phyloP scores from a whole-genome alignment of 805 yeast species.

The Candida broadrunensis region DNA sequence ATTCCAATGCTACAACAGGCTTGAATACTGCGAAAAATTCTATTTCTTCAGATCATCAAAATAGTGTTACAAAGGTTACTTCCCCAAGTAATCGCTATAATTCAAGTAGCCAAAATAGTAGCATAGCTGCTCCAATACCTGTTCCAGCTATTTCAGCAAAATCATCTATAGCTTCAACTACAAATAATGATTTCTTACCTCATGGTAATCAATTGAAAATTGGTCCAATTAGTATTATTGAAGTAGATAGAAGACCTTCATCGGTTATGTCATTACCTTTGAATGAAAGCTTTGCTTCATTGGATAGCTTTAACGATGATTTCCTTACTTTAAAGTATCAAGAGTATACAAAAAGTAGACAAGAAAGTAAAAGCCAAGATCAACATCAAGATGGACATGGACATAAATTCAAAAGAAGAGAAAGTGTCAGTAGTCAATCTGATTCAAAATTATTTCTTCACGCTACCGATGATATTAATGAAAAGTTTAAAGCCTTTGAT shows the following conservation, averaged over 20 bases:
- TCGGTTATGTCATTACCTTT: constrained; percentile 70
- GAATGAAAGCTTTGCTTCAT: constrained; percentile 74
- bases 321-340: constrained; percentile 40
- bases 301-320: constrained; percentile 67
- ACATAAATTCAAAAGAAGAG: not conserved
- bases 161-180: not conserved
- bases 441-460: not conserved
- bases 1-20: constrained; percentile 5
- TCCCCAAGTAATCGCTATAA: not conserved
- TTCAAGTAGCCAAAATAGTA: not conserved
- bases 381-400: not conserved
- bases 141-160: constrained; percentile 5
- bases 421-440: not conserved
- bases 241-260: constrained; percentile 40
- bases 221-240: constrained; percentile 30
- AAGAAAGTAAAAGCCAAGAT: constrained; percentile 8
- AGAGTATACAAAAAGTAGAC: constrained; percentile 21
- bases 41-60: not conserved
- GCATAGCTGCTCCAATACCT: constrained; percentile 14
- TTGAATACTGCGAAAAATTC: constrained; percentile 16
- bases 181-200: not conserved
- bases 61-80: not conserved
- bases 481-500: constrained; percentile 34
- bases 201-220: constrained; percentile 17
- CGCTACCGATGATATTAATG: constrained; percentile 18